Percentiles rank a stretch among this genome's conserved stretches.
These are phyloP conservation scores for Rubroboletus satanas DNA, from an alignment of 768 basidiomycete species.

Conservation along the genomic window DNA sequence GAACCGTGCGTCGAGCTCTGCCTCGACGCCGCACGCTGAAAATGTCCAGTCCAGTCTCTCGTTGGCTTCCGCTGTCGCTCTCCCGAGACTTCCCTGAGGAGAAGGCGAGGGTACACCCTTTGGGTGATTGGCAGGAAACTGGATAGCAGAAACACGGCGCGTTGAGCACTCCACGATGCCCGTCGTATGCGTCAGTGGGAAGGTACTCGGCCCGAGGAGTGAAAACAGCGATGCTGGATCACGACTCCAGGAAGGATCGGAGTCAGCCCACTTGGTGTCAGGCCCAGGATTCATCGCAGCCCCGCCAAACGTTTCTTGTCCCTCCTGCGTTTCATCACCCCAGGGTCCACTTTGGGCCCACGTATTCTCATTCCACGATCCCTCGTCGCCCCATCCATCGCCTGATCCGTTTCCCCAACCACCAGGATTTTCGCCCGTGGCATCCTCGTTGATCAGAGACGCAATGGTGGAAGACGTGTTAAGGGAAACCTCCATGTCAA, in stretches of 20 bases:
- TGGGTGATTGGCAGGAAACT: conserved; percentile 33
- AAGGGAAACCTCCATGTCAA: conserved; percentile 19
- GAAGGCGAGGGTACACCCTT: conserved; percentile 1
- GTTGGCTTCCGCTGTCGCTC: conserved; percentile 5
- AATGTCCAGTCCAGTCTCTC: conserved; percentile 10
- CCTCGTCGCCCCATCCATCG: conserved; percentile 11
- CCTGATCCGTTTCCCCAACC: conserved; percentile 1
- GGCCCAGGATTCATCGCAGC: background rate
- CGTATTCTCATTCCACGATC: background rate
- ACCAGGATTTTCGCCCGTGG: background rate
- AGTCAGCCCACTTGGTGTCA: conserved; percentile 13
- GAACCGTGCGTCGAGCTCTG: conserved; percentile 43
- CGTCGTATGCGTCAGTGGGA: conserved; percentile 60
- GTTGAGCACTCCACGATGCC: conserved; percentile 66
- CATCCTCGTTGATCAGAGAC: background rate
- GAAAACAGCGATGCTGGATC: conserved; percentile 30
- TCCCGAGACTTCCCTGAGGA: background rate
- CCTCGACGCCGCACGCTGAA: conserved; percentile 38
- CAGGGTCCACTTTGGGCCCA: conserved; percentile 12
- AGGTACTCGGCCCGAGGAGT: conserved; percentile 51
- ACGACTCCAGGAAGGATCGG: conserved; percentile 23
- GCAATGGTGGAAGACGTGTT: background rate
- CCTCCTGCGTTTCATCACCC: conserved; percentile 5
- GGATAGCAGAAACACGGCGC: conserved; percentile 49
- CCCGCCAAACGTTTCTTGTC: conserved; percentile 5